These are phyloP conservation scores for Sapria himalayana DNA, from an alignment of 345 rosid species.

Conservation along the genomic window DNA sequence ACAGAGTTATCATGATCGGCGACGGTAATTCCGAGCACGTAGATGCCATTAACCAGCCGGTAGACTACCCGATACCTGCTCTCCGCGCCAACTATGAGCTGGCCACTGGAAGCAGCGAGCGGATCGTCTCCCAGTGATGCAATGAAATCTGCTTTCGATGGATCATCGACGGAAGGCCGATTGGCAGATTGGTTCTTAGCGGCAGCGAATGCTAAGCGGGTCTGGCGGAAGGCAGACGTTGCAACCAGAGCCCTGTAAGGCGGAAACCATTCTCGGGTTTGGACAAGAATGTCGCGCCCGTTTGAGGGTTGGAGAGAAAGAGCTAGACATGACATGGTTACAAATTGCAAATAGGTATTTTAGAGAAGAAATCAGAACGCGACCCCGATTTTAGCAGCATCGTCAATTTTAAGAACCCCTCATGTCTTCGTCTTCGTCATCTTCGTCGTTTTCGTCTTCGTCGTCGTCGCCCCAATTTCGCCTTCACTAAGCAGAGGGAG, in stretches of 20 bases:
- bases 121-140: constrained; percentile 87
- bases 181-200: constrained; percentile 16
- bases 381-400: background rate
- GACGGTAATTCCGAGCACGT: constrained; percentile 66
- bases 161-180: constrained; percentile 14
- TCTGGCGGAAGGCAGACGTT: constrained; percentile 81
- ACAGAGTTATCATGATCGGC: constrained; percentile 78
- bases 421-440: too few species aligned
- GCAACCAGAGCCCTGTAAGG: constrained; percentile 87
- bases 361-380: too few species aligned
- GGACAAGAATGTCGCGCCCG: constrained; percentile 77
- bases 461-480: too few species aligned
- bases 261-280: constrained; percentile 88
- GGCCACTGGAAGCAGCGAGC: constrained; percentile 87
- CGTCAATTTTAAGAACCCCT: too few species aligned
- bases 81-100: constrained; percentile 90
- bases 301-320: constrained; percentile 75
- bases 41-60: constrained; percentile 82
- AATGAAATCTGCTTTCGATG: constrained; percentile 18
- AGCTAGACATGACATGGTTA: constrained; percentile 60
- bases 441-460: too few species aligned
- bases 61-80: constrained; percentile 87
- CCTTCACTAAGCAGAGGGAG: too few species aligned
- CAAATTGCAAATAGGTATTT: constrained; percentile 7
- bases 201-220: constrained; percentile 56